A percentile compares a stretch with the other conserved stretches of the same genome.
phyloP scores from a whole-genome alignment of 305 asterid species.

The Fraxinus platypoda region DNA sequence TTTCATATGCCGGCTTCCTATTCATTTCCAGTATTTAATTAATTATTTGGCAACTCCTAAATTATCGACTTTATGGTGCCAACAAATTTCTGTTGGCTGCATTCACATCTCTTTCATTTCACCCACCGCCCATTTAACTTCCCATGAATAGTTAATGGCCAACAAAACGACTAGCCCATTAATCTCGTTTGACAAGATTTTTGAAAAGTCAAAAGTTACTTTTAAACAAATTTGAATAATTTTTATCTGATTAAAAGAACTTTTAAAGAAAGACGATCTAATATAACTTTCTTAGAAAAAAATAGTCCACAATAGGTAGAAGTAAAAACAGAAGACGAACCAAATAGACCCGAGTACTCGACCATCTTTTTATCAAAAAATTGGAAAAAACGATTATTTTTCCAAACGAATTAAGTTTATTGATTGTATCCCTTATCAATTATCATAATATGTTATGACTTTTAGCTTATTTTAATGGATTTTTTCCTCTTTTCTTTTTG shows the following conservation, averaged over 20 bases:
- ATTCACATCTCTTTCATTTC: conserved; percentile 8
- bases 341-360: background rate
- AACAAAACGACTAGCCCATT: background rate
- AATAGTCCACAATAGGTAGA: background rate
- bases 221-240: background rate
- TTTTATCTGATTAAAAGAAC: background rate
- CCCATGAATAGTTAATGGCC: background rate
- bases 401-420: background rate
- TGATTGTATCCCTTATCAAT: background rate
- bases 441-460: background rate
- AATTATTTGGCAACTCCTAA: background rate
- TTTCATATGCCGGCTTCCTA: conserved; percentile 26
- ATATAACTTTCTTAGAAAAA: background rate
- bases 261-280: background rate
- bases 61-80: background rate
- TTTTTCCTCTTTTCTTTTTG: background rate
- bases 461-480: background rate
- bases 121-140: background rate
- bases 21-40: background rate
- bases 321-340: background rate
- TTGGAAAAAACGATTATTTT: background rate
- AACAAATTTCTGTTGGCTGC: conserved; percentile 3
- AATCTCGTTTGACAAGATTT: background rate
- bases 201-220: background rate
- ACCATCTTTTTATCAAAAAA: background rate